phyloP scores from a whole-genome alignment of 2,329 filamentous ascomycete genomes.

The Chrysoporthe austroafricana region DNA sequence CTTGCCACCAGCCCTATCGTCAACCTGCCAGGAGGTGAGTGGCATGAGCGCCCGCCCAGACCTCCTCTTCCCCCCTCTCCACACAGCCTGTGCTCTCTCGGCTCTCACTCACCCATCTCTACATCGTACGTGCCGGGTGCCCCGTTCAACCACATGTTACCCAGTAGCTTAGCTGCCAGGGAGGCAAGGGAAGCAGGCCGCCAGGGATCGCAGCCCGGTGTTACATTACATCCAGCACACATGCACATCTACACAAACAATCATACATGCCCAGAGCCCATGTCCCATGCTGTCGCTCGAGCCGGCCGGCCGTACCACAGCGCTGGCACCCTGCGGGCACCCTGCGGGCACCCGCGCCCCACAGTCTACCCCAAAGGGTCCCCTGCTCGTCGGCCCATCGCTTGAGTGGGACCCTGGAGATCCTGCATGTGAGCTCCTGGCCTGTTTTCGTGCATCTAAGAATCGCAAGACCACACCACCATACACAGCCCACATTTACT shows the following conservation, averaged over 20 bases:
- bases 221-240: constrained; percentile 14
- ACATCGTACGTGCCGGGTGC: not conserved
- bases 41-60: not conserved
- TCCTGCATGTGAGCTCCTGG: constrained; percentile 5
- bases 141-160: no score
- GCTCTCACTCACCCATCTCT: not conserved
- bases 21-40: not conserved
- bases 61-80: no score
- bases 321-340: not conserved
- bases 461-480: constrained; percentile 10
- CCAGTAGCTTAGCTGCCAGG: not conserved
- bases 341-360: not conserved
- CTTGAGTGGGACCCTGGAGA: not conserved
- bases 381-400: not conserved
- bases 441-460: not conserved
- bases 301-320: not conserved
- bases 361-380: not conserved
- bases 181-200: not conserved
- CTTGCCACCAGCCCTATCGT: no score
- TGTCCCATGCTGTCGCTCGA: not conserved
- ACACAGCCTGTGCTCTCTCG: not conserved
- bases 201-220: not conserved
- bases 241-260: not conserved
- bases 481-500: not conserved
- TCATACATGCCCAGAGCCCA: not conserved